phyloP scores from a whole-genome alignment of 2,329 filamentous ascomycete species.

The Tolypocladium capitatum region DNA sequence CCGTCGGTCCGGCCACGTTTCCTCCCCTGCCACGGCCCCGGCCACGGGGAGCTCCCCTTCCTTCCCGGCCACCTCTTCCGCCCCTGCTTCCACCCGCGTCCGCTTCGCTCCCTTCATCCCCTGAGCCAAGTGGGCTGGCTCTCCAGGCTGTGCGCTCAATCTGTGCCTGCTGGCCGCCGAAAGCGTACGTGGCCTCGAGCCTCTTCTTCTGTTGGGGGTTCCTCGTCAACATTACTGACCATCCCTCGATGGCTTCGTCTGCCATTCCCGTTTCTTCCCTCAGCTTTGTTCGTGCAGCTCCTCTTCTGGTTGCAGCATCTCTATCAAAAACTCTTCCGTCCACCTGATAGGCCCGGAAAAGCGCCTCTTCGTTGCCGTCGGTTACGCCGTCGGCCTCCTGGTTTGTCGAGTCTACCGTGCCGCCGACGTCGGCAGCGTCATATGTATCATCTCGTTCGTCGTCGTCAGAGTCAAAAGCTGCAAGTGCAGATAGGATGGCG shows the following conservation, averaged over 20 bases:
- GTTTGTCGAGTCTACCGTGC: conserved; percentile 62
- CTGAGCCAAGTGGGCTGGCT: conserved; percentile 37
- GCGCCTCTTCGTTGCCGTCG: conserved; percentile 50
- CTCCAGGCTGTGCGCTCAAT: conserved; percentile 55
- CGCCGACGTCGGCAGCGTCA: conserved; percentile 81
- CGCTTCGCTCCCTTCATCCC: conserved; percentile 41
- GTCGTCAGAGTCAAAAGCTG: conserved; percentile 83
- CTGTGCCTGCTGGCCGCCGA: conserved; percentile 51
- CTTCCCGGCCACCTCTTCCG: conserved; percentile 19
- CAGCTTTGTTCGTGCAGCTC: conserved; percentile 47
- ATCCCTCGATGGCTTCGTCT: conserved; percentile 88
- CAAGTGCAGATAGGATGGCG: conserved; percentile 76
- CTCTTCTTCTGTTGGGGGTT: conserved; percentile 55
- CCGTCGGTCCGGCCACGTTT: conserved; percentile 49
- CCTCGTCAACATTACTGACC: conserved; percentile 72
- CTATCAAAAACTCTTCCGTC: conserved; percentile 55
- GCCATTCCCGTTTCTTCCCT: conserved; percentile 75
- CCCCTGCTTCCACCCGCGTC: conserved; percentile 33
- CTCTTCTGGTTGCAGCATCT: conserved; percentile 55
- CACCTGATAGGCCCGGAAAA: conserved; percentile 61
- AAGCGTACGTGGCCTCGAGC: conserved; percentile 59
- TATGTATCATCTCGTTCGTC: conserved; percentile 97
- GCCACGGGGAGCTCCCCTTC: conserved; percentile 24
- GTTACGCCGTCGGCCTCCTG: conserved; percentile 35
- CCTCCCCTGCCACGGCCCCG: conserved; percentile 40